Conservation (phyloP, 768 basidiomycete genomes). For the Kwoniella sp. region DNA sequence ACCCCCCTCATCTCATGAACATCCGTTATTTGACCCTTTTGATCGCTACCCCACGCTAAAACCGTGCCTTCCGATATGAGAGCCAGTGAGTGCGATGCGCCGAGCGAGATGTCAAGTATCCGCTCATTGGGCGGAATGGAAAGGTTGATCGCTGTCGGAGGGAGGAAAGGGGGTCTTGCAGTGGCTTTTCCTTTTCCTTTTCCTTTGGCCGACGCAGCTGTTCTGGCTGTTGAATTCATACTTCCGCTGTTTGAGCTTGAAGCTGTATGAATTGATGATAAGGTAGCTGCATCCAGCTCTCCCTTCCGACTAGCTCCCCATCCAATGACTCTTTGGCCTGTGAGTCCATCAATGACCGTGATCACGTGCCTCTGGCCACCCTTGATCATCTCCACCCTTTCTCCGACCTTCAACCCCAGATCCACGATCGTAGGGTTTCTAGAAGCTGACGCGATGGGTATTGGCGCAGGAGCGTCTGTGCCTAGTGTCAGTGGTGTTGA, state of each 20-base stretch:
- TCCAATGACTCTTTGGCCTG: constrained; percentile 60
- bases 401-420: constrained; percentile 32
- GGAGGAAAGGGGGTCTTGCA: constrained; percentile 20
- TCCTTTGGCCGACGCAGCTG: constrained; percentile 3
- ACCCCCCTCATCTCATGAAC: constrained; percentile 30
- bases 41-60: constrained; percentile 67
- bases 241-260: constrained; percentile 4
- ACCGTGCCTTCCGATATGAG: constrained; percentile 60
- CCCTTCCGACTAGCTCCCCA: constrained; percentile 88
- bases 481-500: neutral
- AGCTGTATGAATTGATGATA: neutral
- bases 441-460: constrained; percentile 19
- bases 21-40: constrained; percentile 66
- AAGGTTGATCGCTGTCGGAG: constrained; percentile 58
- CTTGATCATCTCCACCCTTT: constrained; percentile 59
- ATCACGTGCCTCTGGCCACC: constrained; percentile 77
- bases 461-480: neutral
- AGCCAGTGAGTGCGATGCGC: constrained; percentile 63
- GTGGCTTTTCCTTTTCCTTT: constrained; percentile 36
- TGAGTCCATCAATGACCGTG: constrained; percentile 52
- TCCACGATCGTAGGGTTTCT: constrained; percentile 35
- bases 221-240: neutral
- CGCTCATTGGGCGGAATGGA: constrained; percentile 58
- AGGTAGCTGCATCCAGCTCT: constrained; percentile 65
- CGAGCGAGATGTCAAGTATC: constrained; percentile 57